These are phyloP conservation scores for Citeromyces hawaiiensis DNA, from an alignment of 1,139 yeast species.

Conservation along the genomic window DNA sequence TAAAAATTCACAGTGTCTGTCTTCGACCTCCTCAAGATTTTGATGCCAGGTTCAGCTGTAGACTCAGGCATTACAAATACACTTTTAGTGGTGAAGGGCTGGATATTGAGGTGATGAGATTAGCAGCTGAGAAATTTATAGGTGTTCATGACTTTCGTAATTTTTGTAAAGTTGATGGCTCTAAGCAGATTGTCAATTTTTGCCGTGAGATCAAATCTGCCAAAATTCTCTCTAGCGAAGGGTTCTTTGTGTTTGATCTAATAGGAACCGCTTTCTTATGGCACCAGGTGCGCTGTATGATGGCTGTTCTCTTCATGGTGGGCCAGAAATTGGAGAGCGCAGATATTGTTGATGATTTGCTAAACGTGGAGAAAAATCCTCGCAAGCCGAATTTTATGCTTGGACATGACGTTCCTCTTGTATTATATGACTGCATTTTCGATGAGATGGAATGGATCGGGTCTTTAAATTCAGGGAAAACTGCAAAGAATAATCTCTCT, in stretches of 20 bases:
- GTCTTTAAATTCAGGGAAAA: slow-evolving; percentile 7
- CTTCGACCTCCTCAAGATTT: slow-evolving; percentile 71
- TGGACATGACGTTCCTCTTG: slow-evolving; percentile 88
- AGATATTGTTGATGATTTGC: slow-evolving; percentile 37
- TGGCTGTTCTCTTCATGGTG: slow-evolving; percentile 65
- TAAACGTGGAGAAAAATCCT: slow-evolving; percentile 47
- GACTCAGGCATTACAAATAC: slow-evolving; percentile 73
- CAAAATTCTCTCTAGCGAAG: slow-evolving; percentile 26
- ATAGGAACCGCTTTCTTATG: slow-evolving; percentile 88
- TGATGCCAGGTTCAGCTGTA: slow-evolving; percentile 89
- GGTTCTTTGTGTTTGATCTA: slow-evolving; percentile 57
- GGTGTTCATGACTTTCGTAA: slow-evolving; percentile 90
- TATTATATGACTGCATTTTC: slow-evolving; percentile 78
- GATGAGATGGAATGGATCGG: slow-evolving; percentile 51
- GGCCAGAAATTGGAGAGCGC: slow-evolving; percentile 71
- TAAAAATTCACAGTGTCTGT: slow-evolving; percentile 71
- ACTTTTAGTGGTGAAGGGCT: slow-evolving; percentile 44
- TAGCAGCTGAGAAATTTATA: slow-evolving; percentile 50
- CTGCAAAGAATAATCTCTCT: slow-evolving; percentile 10
- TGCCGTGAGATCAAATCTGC: slow-evolving; percentile 42
- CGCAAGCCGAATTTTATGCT: slow-evolving; percentile 73
- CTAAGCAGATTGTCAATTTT: slow-evolving; percentile 79
- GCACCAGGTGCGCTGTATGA: slow-evolving; percentile 98
- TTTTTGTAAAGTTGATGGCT: slow-evolving; percentile 88
- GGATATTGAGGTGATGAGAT: slow-evolving; percentile 51